Evolutionary conservation across 148 eudicot genomes (phyloP).

Genomic region (Camellia lanceoleosa): DNA sequence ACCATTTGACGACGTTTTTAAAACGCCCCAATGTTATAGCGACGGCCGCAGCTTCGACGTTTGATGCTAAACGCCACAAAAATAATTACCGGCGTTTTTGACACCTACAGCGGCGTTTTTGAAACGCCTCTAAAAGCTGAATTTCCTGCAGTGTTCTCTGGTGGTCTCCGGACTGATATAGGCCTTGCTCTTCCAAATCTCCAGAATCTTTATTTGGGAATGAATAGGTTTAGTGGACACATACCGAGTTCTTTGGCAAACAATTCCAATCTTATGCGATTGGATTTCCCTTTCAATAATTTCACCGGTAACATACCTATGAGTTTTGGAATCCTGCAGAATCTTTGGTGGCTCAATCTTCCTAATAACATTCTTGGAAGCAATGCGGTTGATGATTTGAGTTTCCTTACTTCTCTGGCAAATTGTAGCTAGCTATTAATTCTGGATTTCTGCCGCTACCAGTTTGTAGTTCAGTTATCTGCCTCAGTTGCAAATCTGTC

Average conservation of each 20-base stretch:
- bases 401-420: slow-evolving; percentile 8
- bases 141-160: too few relatives aligned
- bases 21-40: too few relatives aligned
- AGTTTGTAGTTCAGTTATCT: slow-evolving; percentile 18
- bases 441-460: background rate
- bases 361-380: slow-evolving; percentile 16
- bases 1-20: too few relatives aligned
- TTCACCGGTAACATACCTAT: slow-evolving; percentile 20
- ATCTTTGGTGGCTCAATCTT: slow-evolving; percentile 11
- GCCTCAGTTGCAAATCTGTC: slow-evolving; percentile 20
- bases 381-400: background rate
- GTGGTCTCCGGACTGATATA: background rate
- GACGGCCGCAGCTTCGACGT: too few relatives aligned
- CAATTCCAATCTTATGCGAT: background rate
- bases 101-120: too few relatives aligned
- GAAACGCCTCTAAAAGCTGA: too few relatives aligned
- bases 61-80: too few relatives aligned
- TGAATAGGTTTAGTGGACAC: background rate
- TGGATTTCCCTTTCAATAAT: background rate
- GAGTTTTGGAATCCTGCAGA: slow-evolving; percentile 16
- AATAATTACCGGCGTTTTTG: too few relatives aligned
- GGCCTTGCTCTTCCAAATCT: slow-evolving; percentile 1
- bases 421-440: slow-evolving; percentile 12
- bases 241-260: slow-evolving; percentile 8
- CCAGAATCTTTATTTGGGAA: background rate